phyloP scores from a whole-genome alignment of 345 rosid species.

The Mercurialis annua region DNA sequence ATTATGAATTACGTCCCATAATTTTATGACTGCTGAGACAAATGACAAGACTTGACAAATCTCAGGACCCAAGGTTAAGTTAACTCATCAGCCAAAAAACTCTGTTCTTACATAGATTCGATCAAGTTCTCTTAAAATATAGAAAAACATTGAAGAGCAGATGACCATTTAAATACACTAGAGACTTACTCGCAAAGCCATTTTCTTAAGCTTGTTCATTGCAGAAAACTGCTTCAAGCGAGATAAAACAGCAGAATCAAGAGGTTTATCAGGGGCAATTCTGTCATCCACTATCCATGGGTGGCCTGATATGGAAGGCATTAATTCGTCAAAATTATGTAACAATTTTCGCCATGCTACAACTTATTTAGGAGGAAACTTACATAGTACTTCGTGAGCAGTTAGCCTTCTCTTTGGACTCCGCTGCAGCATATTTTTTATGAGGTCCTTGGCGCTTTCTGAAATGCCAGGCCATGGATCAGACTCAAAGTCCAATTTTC shows the following conservation, averaged over 20 bases:
- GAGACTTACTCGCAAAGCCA: slow-evolving; percentile 67
- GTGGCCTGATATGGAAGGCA: slow-evolving; percentile 44
- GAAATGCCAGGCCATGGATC: slow-evolving; percentile 81
- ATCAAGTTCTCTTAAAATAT: neutral
- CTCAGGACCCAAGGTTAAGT: neutral
- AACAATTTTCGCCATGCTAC: neutral
- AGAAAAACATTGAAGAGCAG: neutral
- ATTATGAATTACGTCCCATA: neutral
- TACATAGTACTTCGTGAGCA: slow-evolving; percentile 79
- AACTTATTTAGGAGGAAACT: slow-evolving; percentile 23
- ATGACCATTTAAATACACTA: slow-evolving; percentile 4
- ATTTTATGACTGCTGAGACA: slow-evolving; percentile 5
- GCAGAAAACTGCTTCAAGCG: slow-evolving; percentile 76
- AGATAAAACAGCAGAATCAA: slow-evolving; percentile 68
- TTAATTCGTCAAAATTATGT: neutral
- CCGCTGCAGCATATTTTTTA: slow-evolving; percentile 60
- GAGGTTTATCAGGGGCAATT: slow-evolving; percentile 77
- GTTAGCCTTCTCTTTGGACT: slow-evolving; percentile 59
- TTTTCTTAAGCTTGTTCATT: slow-evolving; percentile 83
- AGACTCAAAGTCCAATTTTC: slow-evolving; percentile 55
- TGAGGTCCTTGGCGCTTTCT: slow-evolving; percentile 72
- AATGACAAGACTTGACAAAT: neutral
- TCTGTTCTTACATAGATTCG: neutral
- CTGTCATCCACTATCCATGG: slow-evolving; percentile 81
- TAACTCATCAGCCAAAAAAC: slow-evolving; percentile 1